Evolutionary conservation across 2,329 filamentous ascomycete species (phyloP).

Genomic region (Xylariaceae sp.): DNA sequence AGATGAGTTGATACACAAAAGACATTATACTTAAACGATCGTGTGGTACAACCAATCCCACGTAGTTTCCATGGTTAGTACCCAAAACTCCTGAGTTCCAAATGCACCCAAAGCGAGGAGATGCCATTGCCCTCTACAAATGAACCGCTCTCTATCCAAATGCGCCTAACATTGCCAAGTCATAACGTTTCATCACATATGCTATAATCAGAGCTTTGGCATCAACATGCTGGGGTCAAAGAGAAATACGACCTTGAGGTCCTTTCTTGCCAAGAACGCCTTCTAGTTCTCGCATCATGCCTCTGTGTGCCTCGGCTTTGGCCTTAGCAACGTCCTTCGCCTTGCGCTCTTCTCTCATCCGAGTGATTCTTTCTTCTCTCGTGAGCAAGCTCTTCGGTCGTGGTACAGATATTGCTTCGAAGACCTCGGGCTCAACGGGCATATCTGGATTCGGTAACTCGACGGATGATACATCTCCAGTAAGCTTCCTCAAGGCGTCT

Average conservation of each 20-base stretch:
- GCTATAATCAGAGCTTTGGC: conserved; percentile 8
- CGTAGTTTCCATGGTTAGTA: conserved; percentile 2
- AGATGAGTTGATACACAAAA: conserved; percentile 30
- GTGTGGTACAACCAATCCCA: conserved; percentile 25
- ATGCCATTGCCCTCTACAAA: conserved; percentile 7
- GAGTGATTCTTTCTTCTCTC: conserved; percentile 84
- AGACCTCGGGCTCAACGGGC: conserved; percentile 77
- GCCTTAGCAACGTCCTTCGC: conserved; percentile 74
- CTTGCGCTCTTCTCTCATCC: conserved; percentile 85
- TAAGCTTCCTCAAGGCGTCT: conserved; percentile 77
- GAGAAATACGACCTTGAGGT: conserved; percentile 39
- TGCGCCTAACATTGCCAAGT: conserved; percentile 19
- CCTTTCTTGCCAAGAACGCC: conserved; percentile 74
- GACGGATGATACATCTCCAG: conserved; percentile 64
- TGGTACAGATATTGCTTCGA: conserved; percentile 85
- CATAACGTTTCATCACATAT: conserved; percentile 26
- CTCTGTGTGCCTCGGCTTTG: conserved; percentile 79
- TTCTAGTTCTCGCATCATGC: conserved; percentile 92
- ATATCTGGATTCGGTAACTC: conserved; percentile 62
- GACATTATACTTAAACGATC: conserved; percentile 38
- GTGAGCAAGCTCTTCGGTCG: conserved; percentile 74
- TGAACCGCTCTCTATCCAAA: conserved; percentile 22
- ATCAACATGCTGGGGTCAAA: conserved; percentile 25
- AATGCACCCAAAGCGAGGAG: conserved; percentile 12
- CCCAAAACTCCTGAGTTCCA: conserved; percentile 12